phyloP scores from a whole-genome alignment of 2,329 filamentous ascomycete genomes.

The Alternaria rosae region DNA sequence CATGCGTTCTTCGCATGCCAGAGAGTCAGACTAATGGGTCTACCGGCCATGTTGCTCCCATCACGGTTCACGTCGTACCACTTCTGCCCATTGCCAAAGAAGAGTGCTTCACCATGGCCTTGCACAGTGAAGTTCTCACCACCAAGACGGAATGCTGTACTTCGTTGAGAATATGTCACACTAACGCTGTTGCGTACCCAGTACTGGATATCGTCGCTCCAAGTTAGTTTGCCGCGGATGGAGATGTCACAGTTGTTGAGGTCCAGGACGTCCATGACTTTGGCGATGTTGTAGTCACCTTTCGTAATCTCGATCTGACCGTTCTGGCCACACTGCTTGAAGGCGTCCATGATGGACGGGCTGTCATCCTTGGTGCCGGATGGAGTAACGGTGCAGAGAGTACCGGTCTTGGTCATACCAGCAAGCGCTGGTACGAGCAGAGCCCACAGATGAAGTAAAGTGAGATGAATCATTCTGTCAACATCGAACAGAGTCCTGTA shows the following conservation, averaged over 20 bases:
- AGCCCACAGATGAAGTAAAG: slow-evolving; percentile 14
- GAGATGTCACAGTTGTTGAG: slow-evolving; percentile 38
- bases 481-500: not conserved
- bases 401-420: slow-evolving; percentile 34
- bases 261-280: slow-evolving; percentile 37
- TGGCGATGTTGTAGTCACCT: slow-evolving; percentile 37
- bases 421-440: slow-evolving; percentile 16
- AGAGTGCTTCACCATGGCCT: slow-evolving; percentile 35
- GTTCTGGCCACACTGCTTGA: slow-evolving; percentile 39
- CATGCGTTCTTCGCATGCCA: slow-evolving; percentile 57
- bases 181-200: slow-evolving; percentile 31
- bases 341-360: slow-evolving; percentile 34
- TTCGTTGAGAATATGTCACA: slow-evolving; percentile 32
- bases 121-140: slow-evolving; percentile 33
- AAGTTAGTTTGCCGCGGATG: slow-evolving; percentile 35
- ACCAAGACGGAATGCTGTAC: slow-evolving; percentile 34
- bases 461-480: slow-evolving; percentile 18
- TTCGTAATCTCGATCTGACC: slow-evolving; percentile 33
- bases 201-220: slow-evolving; percentile 39
- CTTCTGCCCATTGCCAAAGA: slow-evolving; percentile 40
- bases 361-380: slow-evolving; percentile 32
- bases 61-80: slow-evolving; percentile 53
- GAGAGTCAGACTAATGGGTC: slow-evolving; percentile 56
- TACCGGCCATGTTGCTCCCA: slow-evolving; percentile 53
- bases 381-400: slow-evolving; percentile 33